Evolutionary conservation across 495 filamentous ascomycete species (phyloP).

Genomic region (Podospora bellae-mahoneyi): DNA sequence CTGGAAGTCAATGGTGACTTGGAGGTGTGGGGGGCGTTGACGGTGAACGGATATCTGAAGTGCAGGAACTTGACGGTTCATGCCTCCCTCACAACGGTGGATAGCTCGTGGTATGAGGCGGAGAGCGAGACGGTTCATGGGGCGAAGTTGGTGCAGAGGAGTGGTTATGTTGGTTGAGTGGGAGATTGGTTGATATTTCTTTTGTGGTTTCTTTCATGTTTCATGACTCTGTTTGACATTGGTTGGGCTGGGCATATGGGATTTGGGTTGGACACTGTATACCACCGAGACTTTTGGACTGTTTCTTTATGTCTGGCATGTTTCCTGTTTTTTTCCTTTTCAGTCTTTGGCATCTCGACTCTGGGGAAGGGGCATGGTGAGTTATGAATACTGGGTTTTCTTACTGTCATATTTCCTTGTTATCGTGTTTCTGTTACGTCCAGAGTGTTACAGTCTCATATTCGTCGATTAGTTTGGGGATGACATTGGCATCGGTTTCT

Average conservation of each 20-base stretch:
- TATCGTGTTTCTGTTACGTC: background rate
- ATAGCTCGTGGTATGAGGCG: constrained; percentile 37
- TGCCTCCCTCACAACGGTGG: constrained; percentile 39
- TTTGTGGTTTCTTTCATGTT: background rate
- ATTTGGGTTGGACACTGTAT: background rate
- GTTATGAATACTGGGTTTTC: background rate
- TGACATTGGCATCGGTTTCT: background rate
- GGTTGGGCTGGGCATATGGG: background rate
- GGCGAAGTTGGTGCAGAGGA: constrained; percentile 34
- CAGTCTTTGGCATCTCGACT: background rate
- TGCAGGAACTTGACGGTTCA: constrained; percentile 38
- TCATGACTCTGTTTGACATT: background rate
- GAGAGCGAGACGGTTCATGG: constrained; percentile 36
- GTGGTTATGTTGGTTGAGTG: constrained; percentile 27
- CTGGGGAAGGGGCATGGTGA: background rate
- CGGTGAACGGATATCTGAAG: constrained; percentile 39
- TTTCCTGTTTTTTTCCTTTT: background rate
- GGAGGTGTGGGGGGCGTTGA: constrained; percentile 39
- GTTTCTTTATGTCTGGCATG: background rate
- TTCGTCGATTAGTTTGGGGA: background rate
- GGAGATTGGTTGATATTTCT: too few relatives aligned
- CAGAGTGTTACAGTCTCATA: background rate
- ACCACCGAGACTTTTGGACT: background rate
- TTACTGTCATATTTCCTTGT: background rate
- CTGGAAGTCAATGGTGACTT: constrained; percentile 35